These are phyloP conservation scores for Pseudocercospora fijiensis DNA, from an alignment of 2,329 filamentous ascomycete genomes.

Conservation along the genomic window DNA sequence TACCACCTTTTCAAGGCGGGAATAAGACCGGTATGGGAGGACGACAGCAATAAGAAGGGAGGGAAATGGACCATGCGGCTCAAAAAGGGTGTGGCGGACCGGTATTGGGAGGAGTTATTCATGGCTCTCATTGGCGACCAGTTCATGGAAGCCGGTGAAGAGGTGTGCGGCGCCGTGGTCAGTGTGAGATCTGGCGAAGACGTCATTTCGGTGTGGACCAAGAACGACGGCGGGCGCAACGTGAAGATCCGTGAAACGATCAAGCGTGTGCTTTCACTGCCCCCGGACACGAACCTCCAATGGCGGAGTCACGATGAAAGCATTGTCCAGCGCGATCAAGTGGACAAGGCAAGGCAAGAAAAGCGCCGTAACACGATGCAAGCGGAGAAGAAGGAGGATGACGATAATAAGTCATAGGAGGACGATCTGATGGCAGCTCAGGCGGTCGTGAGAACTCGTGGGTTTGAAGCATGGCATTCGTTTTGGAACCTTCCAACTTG, in stretches of 20 bases:
- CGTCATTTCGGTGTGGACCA: conserved; percentile 96
- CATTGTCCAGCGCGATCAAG: conserved; percentile 85
- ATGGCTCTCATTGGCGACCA: conserved; percentile 90
- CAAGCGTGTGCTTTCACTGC: conserved; percentile 83
- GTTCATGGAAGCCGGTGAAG: conserved; percentile 86
- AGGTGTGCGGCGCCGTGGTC: conserved; percentile 91
- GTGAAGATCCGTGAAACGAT: conserved; percentile 98
- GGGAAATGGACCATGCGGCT: conserved; percentile 97
- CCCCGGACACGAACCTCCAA: conserved; percentile 82
- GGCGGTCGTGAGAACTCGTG: background rate
- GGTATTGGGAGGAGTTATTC: conserved; percentile 94
- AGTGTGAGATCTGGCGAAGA: conserved; percentile 95
- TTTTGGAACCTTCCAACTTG: too few species aligned
- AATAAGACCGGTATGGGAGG: conserved; percentile 96
- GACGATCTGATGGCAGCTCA: background rate
- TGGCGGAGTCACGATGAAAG: conserved; percentile 97
- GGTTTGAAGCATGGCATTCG: background rate
- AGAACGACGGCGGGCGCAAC: conserved; percentile 87
- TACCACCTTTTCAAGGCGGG: conserved; percentile 98
- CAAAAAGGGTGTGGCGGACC: conserved; percentile 95
- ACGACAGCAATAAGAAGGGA: conserved; percentile 91
- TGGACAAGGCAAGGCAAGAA: conserved; percentile 75
- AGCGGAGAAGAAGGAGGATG: conserved; percentile 21
- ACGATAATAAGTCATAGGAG: background rate
- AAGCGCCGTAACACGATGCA: conserved; percentile 45